phyloP scores from a whole-genome alignment of 495 filamentous ascomycete genomes.

The Xylaria bambusicola region DNA sequence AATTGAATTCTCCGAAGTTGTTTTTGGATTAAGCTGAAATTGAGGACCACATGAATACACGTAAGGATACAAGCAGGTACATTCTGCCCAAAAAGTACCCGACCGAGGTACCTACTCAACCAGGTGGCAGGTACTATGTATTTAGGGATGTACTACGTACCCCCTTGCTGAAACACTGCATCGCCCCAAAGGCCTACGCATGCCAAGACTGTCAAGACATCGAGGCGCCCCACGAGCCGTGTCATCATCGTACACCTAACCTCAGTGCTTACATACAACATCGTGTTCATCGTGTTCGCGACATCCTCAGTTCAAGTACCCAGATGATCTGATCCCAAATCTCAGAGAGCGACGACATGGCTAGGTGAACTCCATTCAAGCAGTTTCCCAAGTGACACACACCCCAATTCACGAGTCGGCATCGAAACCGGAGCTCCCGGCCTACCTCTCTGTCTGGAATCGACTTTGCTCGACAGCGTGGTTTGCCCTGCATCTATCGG shows the following conservation, averaged over 20 bases:
- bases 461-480: too few relatives aligned
- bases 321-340: not conserved
- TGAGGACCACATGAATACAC: too few relatives aligned
- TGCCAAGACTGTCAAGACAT: not conserved
- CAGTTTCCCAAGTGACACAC: not conserved
- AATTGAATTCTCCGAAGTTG: too few relatives aligned
- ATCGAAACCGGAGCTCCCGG: constrained; percentile 11
- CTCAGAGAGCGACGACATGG: constrained; percentile 8
- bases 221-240: not conserved
- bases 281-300: not conserved
- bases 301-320: not conserved
- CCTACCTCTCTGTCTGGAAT: not conserved
- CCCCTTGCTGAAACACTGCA: not conserved
- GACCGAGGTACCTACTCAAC: too few relatives aligned
- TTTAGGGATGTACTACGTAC: too few relatives aligned
- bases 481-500: too few relatives aligned
- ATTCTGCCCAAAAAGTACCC: too few relatives aligned
- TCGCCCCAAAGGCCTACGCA: not conserved
- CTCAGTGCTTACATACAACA: too few relatives aligned
- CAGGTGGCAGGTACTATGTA: too few relatives aligned
- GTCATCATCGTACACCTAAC: not conserved
- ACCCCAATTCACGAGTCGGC: not conserved
- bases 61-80: too few relatives aligned
- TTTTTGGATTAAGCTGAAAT: too few relatives aligned
- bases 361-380: constrained; percentile 1